Evolutionary conservation across 179 eudicot species (phyloP).

Genomic region (Pouteria campechiana): DNA sequence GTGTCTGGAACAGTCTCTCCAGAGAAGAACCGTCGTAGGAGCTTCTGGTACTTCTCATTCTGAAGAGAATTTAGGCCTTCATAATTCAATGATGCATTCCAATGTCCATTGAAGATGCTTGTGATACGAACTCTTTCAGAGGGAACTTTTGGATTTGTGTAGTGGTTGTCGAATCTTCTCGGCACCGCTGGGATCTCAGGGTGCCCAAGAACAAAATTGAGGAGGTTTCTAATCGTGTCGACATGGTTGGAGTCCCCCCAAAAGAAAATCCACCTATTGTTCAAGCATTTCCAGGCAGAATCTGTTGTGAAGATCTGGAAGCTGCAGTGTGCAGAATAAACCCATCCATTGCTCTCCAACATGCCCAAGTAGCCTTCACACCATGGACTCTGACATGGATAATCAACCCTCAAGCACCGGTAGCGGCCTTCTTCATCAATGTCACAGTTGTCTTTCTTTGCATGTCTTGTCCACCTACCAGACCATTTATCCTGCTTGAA

Average conservation of each 20-base stretch:
- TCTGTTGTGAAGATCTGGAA: conserved; percentile 33
- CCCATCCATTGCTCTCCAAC: conserved; percentile 95
- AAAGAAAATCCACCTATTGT: conserved; percentile 64
- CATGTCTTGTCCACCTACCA: conserved; percentile 92
- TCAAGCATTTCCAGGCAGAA: conserved; percentile 73
- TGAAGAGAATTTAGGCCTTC: conserved; percentile 64
- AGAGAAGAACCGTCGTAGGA: conserved; percentile 47
- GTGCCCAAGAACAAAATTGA: conserved; percentile 49
- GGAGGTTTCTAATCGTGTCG: conserved; percentile 66
- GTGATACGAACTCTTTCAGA: conserved; percentile 57
- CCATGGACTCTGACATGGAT: conserved; percentile 69
- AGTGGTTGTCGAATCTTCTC: conserved; percentile 54
- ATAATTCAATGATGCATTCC: conserved; percentile 44
- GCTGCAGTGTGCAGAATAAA: conserved; percentile 84
- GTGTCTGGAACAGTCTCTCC: conserved; percentile 56
- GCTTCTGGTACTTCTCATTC: conserved; percentile 35
- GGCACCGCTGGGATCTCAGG: conserved; percentile 35
- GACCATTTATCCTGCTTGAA: conserved; percentile 52
- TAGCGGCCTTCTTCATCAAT: conserved; percentile 65
- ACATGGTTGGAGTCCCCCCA: conserved; percentile 99
- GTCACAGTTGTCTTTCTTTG: conserved; percentile 37
- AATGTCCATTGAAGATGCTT: conserved; percentile 83
- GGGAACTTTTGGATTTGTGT: conserved; percentile 48
- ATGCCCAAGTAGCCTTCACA: conserved; percentile 62
- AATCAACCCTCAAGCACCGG: conserved; percentile 36